phyloP scores from a whole-genome alignment of 2,329 filamentous ascomycete genomes.

The Ophiostoma ips region DNA sequence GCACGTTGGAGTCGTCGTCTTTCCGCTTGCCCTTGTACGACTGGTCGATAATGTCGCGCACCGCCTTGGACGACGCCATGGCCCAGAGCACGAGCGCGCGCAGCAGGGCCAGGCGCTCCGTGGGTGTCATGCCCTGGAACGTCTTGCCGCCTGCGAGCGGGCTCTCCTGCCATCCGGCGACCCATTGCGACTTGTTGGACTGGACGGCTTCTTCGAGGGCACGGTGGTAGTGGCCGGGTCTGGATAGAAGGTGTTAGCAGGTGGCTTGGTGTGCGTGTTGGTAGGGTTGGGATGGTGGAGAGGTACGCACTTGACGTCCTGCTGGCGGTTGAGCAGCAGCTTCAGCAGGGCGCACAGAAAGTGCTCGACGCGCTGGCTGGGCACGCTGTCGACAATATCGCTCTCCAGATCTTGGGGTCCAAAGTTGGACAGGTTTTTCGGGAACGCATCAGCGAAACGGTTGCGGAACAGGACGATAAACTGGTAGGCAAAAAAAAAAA shows the following conservation, averaged over 20 bases:
- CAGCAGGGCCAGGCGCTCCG: conserved; percentile 72
- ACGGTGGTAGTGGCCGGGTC: conserved; percentile 80
- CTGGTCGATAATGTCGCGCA: conserved; percentile 71
- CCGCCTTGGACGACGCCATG: conserved; percentile 70
- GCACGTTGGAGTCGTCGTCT: conserved; percentile 67
- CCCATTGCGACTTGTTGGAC: conserved; percentile 79
- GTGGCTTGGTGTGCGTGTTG: conserved; percentile 24
- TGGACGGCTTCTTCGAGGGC: conserved; percentile 88
- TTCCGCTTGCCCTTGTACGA: conserved; percentile 64
- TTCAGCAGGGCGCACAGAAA: conserved; percentile 81
- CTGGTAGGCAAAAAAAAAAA: no score
- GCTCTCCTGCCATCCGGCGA: conserved; percentile 69
- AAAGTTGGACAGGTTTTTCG: conserved; percentile 74
- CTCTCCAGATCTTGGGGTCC: conserved; percentile 91
- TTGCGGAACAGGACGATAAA: conserved; percentile 98
- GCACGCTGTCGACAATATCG: conserved; percentile 63
- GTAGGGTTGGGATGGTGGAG: conserved; percentile 1
- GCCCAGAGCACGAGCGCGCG: conserved; percentile 79
- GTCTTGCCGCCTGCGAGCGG: conserved; percentile 67
- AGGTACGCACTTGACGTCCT: conserved; percentile 80
- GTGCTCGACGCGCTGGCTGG: conserved; percentile 73
- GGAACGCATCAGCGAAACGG: conserved; percentile 81
- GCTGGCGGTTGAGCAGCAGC: conserved; percentile 88
- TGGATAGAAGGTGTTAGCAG: conserved; percentile 24
- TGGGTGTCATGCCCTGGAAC: conserved; percentile 71